Base-by-base conservation (phyloP, 1,284 basidiomycete species). In the Trametes versicolor region DNA sequence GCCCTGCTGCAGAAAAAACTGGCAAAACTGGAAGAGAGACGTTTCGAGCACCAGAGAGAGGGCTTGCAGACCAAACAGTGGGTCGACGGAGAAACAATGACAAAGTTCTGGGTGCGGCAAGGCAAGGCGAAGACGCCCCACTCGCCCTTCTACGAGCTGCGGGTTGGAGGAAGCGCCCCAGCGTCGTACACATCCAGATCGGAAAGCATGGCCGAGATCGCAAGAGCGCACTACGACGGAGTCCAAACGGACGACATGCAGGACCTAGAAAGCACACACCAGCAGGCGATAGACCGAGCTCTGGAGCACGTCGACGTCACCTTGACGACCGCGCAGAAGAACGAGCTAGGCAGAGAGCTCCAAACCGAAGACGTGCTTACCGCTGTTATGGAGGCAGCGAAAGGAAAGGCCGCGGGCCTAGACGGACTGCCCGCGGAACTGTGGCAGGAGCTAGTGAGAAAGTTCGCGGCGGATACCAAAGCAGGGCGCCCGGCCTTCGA, bases 381-480 rank as follows among this genome's bases (percentile, higher is more conserved):
- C 3, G 36, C 51, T 1, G 10, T 53, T 2, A 13, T 5, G 21
- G 19, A 10, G 34, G n/a, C 51, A 8, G 51, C 51, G 3, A 37
- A 29, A 36, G 29, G 29, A 13, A 53, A 51, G 10, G 67, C 71
- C 10, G 36, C 69, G 0, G 70, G 71, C 0, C 25, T 71, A 0
- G 69, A 73, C 32, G 71, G 71, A 1, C n/a, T 70, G 2, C 63
- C 70, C 0, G 69, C 66, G 32, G 69, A 73, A 39, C 36, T 73
- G 1, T 73, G 70, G 70, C 71, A 71, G 51, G 15, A 15, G 23
- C 19, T 50, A 8, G 9, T 15, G 10, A 53, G n/a, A 8, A 32
- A 19, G 34, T 23, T 17, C 7, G n/a, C 3, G 0, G 34, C 39
- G 13, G 17, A 49, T 39, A 5, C 17, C 19, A 50, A 49, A 10